Evolutionary conservation across 768 basidiomycete genomes (phyloP).

Genomic region (Xerocomellus amylosporus): DNA sequence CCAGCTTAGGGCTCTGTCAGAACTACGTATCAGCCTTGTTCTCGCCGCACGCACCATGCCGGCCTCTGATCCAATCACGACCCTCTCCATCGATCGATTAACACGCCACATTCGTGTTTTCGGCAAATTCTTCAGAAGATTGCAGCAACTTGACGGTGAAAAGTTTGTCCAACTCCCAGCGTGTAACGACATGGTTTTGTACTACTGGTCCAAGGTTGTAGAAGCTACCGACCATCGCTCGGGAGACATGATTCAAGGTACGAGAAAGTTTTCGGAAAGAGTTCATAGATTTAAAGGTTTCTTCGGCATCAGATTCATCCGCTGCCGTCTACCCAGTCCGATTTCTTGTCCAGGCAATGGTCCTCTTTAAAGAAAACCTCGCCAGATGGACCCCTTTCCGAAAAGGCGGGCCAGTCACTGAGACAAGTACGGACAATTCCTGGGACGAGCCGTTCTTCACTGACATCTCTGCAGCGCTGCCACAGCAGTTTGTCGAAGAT

Average conservation of each 20-base stretch:
- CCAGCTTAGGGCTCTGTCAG: constrained; percentile 55
- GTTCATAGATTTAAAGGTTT: not conserved
- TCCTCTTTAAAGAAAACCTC: constrained; percentile 79
- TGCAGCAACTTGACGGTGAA: constrained; percentile 58
- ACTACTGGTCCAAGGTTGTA: constrained; percentile 79
- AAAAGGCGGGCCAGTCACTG: constrained; percentile 57
- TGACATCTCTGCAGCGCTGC: constrained; percentile 46
- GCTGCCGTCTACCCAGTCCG: constrained; percentile 71
- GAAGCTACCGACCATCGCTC: constrained; percentile 57
- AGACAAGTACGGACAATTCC: constrained; percentile 45
- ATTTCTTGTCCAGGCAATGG: constrained; percentile 81
- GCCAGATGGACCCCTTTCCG: constrained; percentile 70
- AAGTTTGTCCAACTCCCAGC: constrained; percentile 63
- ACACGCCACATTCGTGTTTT: constrained; percentile 68
- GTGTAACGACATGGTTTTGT: constrained; percentile 67
- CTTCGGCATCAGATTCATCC: constrained; percentile 48
- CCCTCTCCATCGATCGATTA: constrained; percentile 52
- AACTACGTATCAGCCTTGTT: constrained; percentile 55
- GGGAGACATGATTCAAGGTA: constrained; percentile 56
- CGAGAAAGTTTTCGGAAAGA: constrained; percentile 1
- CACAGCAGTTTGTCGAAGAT: constrained; percentile 67
- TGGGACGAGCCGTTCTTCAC: not conserved
- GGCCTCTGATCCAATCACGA: constrained; percentile 34
- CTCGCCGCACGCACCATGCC: constrained; percentile 39
- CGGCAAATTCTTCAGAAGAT: constrained; percentile 76